phyloP scores from a whole-genome alignment of 345 rosid genomes.

The Syzygium jambos region DNA sequence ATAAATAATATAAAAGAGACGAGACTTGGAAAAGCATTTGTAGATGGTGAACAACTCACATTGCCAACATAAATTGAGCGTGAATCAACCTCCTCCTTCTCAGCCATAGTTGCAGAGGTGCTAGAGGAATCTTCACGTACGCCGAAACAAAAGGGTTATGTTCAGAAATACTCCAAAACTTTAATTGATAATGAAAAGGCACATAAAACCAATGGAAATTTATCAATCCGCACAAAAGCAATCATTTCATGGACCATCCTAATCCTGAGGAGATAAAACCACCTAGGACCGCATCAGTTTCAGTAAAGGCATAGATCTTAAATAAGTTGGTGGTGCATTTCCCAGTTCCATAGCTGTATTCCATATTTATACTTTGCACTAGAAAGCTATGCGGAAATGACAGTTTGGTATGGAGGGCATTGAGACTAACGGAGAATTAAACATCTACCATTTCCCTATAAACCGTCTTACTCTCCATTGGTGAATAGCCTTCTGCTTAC shows the following conservation, averaged over 20 bases:
- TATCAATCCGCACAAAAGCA: not conserved
- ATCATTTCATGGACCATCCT: not conserved
- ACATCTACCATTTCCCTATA: not conserved
- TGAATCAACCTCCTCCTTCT: conserved; percentile 96
- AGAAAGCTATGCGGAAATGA: not conserved
- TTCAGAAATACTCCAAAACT: not conserved
- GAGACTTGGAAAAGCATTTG: not conserved
- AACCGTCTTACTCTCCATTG: not conserved
- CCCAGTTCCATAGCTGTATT: not conserved
- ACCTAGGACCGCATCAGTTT: not conserved
- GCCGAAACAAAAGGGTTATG: not conserved
- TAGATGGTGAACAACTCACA: conserved; percentile 42
- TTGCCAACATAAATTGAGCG: conserved; percentile 97
- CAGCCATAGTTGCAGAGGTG: conserved; percentile 64
- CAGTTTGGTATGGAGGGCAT: not conserved
- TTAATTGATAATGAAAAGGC: not conserved
- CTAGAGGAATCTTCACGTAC: conserved; percentile 53
- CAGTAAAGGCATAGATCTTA: not conserved
- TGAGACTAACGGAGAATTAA: not conserved
- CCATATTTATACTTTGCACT: not conserved
- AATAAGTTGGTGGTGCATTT: not conserved
- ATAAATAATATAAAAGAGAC: not conserved
- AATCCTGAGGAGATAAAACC: not conserved
- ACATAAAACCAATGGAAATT: not conserved
- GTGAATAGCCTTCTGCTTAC: not conserved